Evolutionary conservation across 768 basidiomycete species (phyloP).

Genomic region (Russula sp.): DNA sequence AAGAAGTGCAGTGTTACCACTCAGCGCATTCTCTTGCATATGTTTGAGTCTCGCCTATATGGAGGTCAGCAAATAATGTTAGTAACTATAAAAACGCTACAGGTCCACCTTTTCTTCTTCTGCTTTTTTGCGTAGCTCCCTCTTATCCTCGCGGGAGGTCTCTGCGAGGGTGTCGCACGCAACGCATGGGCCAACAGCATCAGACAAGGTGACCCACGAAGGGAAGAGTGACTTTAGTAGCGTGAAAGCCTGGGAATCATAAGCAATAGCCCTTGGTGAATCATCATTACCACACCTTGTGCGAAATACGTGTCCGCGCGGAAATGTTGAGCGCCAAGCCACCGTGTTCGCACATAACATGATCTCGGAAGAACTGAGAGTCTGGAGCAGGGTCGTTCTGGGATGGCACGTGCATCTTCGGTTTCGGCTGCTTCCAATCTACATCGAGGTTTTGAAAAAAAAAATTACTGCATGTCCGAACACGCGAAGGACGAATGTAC

Average conservation of each 20-base stretch:
- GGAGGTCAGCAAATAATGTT: not conserved
- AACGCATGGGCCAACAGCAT: conserved; percentile 52
- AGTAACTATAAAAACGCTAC: not conserved
- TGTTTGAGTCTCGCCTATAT: conserved; percentile 58
- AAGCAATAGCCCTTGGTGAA: conserved; percentile 7
- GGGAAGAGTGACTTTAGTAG: conserved; percentile 61
- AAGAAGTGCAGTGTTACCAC: conserved; percentile 44
- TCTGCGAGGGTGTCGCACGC: conserved; percentile 59
- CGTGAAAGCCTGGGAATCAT: conserved; percentile 47
- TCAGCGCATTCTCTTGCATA: conserved; percentile 56
- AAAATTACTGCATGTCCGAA: conserved; percentile 1
- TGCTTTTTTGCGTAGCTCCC: conserved; percentile 58
- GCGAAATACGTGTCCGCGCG: conserved; percentile 60
- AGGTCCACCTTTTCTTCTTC: conserved; percentile 74
- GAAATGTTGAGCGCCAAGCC: conserved; percentile 53
- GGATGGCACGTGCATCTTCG: conserved; percentile 67
- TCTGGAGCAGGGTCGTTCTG: conserved; percentile 68
- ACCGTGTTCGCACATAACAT: conserved; percentile 75
- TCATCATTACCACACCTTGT: conserved; percentile 43
- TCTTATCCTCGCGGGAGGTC: conserved; percentile 58
- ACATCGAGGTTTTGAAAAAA: conserved; percentile 17
- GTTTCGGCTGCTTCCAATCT: conserved; percentile 75
- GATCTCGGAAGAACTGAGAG: conserved; percentile 48
- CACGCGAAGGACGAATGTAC: conserved; percentile 38
- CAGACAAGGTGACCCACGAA: conserved; percentile 56